A percentile compares a stretch with the other conserved stretches of the same genome.
Evolutionary conservation across 345 rosid species (phyloP).

Genomic region (Euphorbia tirucalli): DNA sequence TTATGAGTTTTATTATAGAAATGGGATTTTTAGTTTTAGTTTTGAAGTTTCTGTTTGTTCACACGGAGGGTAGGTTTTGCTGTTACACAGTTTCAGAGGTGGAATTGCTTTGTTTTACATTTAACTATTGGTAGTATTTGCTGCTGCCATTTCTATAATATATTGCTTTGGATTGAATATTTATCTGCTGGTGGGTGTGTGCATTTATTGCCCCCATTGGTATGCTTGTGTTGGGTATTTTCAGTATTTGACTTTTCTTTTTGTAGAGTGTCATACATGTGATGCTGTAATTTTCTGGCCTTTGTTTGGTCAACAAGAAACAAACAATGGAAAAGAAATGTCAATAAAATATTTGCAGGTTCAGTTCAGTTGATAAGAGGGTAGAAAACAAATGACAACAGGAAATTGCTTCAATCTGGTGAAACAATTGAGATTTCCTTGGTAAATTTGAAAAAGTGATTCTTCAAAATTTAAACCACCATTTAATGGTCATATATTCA

Average conservation of each 20-base stretch:
- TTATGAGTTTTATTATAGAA: too few species aligned
- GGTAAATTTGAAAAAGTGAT: not conserved
- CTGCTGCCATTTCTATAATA: not conserved
- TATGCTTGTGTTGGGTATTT: not conserved
- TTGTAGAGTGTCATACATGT: not conserved
- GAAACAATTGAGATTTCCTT: not conserved
- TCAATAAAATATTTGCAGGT: not conserved
- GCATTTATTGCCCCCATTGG: conserved; percentile 18
- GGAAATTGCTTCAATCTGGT: not conserved
- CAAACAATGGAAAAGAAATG: not conserved
- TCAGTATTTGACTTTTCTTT: not conserved
- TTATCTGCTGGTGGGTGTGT: conserved; percentile 14
- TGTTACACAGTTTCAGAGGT: not conserved
- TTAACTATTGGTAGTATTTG: not conserved
- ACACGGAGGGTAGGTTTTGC: conserved; percentile 8
- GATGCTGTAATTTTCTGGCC: not conserved
- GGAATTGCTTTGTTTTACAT: not conserved
- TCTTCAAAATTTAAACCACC: not conserved
- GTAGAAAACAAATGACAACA: too few species aligned
- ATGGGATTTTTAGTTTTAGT: too few species aligned
- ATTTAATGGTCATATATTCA: not conserved
- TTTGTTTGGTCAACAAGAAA: conserved; percentile 1
- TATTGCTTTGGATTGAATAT: not conserved
- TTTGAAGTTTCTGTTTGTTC: too few species aligned
- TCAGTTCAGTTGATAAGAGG: not conserved